Base-by-base conservation (phyloP, 805 yeast species). In the Gaillardinia entomophila region DNA sequence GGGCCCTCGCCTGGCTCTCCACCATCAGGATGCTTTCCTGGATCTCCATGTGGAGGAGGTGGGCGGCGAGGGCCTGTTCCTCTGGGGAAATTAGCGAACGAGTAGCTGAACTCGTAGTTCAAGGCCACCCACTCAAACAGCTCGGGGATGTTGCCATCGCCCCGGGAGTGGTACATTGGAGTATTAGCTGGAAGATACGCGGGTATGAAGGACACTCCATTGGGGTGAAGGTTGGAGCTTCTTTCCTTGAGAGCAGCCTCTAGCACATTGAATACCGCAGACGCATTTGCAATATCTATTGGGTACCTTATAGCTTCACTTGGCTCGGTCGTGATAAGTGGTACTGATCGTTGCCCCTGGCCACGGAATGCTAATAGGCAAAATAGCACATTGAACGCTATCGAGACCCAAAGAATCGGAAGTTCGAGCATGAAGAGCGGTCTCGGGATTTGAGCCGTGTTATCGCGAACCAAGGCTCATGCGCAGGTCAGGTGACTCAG, bases 41-140 rank as follows among this genome's bases (percentile, higher is more conserved):
- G n/a, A 29, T 10, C 12, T 11, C 16, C 25, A 15, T 14, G 20
- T n/a, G 22, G n/a, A 2, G 27, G 18, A 17, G 26, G 30, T 4
- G 22, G 10, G 12, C 26, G 12, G 20, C 25, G 16, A 20, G 29
- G 34, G 20, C 23, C 23, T 19, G 31, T 36, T 7, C 36, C 33
- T 24, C 46, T 28, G 5, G n/a, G 14, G n/a, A 38, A 32, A 16
- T 18, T 37, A n/a, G 70, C 67, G 57, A 76, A 77, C 36, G 49
- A 53, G 39, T 69, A 74, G 40, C 80, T 72, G 51, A 77, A 77
- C 43, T 78, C 83, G 40, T 62, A 70, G 46, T 77, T 81, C 69
- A 77, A 59, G 1, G 84, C 85, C 8, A 75, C 54, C 84, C 85
- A 78, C 48, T 79, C 84, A 20, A 66, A 66, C 16, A 60, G 46